Evolutionary conservation across 1,139 yeast species (phyloP).

Genomic region (Suhomyces kunorum): DNA sequence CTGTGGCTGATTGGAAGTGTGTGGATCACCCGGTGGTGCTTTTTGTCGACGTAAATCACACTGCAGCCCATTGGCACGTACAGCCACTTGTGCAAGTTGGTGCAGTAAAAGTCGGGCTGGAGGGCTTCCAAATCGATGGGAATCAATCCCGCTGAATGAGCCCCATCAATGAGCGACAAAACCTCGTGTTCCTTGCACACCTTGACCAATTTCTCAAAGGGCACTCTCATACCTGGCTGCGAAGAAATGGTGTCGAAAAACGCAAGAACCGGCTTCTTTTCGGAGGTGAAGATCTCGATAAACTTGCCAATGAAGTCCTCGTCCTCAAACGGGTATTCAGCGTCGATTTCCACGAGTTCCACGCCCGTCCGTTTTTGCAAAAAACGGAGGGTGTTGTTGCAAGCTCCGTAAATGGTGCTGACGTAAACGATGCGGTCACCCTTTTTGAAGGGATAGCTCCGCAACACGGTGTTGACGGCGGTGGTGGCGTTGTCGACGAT

Average conservation of each 20-base stretch:
- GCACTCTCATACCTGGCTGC: constrained; percentile 63
- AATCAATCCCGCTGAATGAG: constrained; percentile 65
- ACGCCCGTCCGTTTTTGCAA: constrained; percentile 45
- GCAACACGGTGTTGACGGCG: constrained; percentile 59
- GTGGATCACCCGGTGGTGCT: constrained; percentile 53
- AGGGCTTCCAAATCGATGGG: constrained; percentile 46
- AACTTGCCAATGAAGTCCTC: constrained; percentile 47
- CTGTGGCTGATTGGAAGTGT: constrained; percentile 60
- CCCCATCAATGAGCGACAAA: constrained; percentile 67
- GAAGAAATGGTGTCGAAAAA: constrained; percentile 65
- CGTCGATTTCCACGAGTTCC: constrained; percentile 43
- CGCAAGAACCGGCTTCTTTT: constrained; percentile 35
- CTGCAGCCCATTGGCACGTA: constrained; percentile 62
- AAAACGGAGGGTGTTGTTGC: constrained; percentile 54
- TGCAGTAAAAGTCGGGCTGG: constrained; percentile 61
- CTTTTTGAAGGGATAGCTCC: constrained; percentile 52
- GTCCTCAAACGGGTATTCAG: constrained; percentile 53
- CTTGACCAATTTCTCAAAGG: constrained; percentile 51
- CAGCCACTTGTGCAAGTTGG: constrained; percentile 74
- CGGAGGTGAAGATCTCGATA: constrained; percentile 29
- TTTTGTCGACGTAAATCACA: constrained; percentile 56
- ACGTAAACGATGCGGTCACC: constrained; percentile 59
- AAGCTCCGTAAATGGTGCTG: constrained; percentile 59
- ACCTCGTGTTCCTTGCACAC: constrained; percentile 51
- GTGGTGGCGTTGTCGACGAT: constrained; percentile 61